phyloP scores from a whole-genome alignment of 768 basidiomycete species.

The Rhodotorula paludigena region DNA sequence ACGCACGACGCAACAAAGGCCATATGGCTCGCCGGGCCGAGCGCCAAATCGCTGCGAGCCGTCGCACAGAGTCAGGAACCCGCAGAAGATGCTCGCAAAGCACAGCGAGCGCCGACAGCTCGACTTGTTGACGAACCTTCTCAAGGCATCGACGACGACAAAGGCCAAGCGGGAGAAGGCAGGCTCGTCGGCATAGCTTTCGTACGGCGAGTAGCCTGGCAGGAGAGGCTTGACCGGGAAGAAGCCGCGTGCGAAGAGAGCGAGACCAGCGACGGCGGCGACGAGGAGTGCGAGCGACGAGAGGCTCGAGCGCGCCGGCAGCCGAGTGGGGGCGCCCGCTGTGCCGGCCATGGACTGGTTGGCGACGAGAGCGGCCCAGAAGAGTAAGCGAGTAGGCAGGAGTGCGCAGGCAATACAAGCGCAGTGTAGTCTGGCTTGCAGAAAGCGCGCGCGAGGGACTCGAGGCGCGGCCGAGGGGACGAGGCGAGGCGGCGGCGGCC shows the following conservation, averaged over 20 bases:
- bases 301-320: not conserved
- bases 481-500: not conserved
- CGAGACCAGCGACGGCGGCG: slow-evolving; percentile 5
- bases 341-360: too few species aligned
- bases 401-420: too few species aligned
- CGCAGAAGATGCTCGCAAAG: not conserved
- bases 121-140: slow-evolving; percentile 26
- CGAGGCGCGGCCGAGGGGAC: too few species aligned
- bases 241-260: slow-evolving; percentile 22
- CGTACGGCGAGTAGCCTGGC: not conserved
- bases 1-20: slow-evolving; percentile 11
- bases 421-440: too few species aligned
- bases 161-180: slow-evolving; percentile 28
- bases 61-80: not conserved
- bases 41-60: slow-evolving; percentile 18
- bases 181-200: not conserved
- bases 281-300: not conserved
- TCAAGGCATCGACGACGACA: slow-evolving; percentile 34
- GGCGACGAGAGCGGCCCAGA: too few species aligned
- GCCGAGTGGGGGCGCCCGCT: too few species aligned
- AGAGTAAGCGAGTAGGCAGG: too few species aligned
- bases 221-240: slow-evolving; percentile 34
- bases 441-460: too few species aligned
- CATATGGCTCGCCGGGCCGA: slow-evolving; percentile 17
- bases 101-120: too few species aligned